Conservation (phyloP, 345 rosid genomes). For the Ceriops zippeliana region DNA sequence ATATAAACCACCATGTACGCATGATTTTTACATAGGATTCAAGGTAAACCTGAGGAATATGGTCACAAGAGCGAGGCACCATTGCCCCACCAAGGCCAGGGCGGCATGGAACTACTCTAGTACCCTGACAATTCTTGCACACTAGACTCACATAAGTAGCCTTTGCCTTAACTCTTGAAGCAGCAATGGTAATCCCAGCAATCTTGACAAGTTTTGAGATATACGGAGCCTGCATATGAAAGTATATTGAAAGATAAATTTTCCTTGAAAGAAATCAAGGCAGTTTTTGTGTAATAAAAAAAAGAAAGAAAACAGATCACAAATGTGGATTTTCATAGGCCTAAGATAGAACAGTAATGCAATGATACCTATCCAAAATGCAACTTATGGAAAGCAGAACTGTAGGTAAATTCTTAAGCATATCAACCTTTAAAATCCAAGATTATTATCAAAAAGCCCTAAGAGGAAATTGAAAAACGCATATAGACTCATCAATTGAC, state of each 20-base stretch:
- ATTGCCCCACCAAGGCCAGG: constrained; percentile 98
- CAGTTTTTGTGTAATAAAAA: background rate
- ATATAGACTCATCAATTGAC: too few relatives aligned
- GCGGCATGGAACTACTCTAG: constrained; percentile 72
- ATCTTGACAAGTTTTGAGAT: constrained; percentile 85
- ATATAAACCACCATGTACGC: background rate
- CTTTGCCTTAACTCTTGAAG: constrained; percentile 93
- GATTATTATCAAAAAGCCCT: too few relatives aligned
- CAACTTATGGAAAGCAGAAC: too few relatives aligned
- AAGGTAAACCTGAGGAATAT: constrained; percentile 71
- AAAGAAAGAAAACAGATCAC: background rate
- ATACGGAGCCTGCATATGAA: constrained; percentile 60
- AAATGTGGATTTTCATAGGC: background rate
- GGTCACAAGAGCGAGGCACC: constrained; percentile 90
- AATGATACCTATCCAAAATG: too few relatives aligned
- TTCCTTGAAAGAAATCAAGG: background rate
- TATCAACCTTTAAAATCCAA: too few relatives aligned
- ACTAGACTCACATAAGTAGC: constrained; percentile 82
- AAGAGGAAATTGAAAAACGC: too few relatives aligned
- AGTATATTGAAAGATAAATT: background rate
- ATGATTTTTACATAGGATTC: background rate
- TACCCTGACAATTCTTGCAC: constrained; percentile 80
- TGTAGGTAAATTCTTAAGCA: too few relatives aligned
- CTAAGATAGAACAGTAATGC: too few relatives aligned
- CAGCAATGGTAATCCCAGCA: constrained; percentile 88